Evolutionary conservation across 2,329 filamentous ascomycete genomes (phyloP), one percentile per base, ranked within the genome.

Genomic region (Exophiala sp.): DNA sequence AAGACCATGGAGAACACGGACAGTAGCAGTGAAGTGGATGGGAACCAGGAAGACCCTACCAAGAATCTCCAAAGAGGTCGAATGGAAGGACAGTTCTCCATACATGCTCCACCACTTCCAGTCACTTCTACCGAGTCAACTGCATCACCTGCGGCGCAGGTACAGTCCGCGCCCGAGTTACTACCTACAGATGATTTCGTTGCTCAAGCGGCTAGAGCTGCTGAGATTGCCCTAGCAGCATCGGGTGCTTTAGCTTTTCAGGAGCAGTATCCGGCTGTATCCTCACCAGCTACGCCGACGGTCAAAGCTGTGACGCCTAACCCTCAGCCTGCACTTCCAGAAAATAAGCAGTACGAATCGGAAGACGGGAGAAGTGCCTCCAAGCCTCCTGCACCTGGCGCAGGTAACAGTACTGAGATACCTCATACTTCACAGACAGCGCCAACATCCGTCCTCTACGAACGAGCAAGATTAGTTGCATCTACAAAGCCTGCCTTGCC

Each of bases 371-470:
- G 20, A 14, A 41, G 20, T 16, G 11, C 18, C 9, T 39, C 45
- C 5, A 43, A 48, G 20, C 44, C 52, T 29, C 42, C 44, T 29
- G 21, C 18, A 24, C n/a, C 47, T 33, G 35, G 41, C 9, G 18
- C 47, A 24, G 9, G 39, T 12, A 29, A 12, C 35, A 14, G 10
- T 14, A 38, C 41, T 6, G 51, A 59, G 6, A 39, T 61, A 9
- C 55, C 56, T n/a, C 74, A 75, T 61, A 70, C 71, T 45, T 75
- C 73, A 6, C 74, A 76, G 55, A 74, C 73, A 2, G 73, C 75
- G 42, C 74, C 75, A 5, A 83, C 80, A 2, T 77, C 80, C 60
- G 77, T 81, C 7, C 70, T 83, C 1, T 83, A 83, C 58, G 79
- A 83, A 62, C 73, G 76, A 53, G 80, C 80, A 34, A 76, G 80